Evolutionary conservation across 208 protist genomes (phyloP), one percentile per base, ranked within the genome.

Genomic region (Trypanosoma theileri): DNA sequence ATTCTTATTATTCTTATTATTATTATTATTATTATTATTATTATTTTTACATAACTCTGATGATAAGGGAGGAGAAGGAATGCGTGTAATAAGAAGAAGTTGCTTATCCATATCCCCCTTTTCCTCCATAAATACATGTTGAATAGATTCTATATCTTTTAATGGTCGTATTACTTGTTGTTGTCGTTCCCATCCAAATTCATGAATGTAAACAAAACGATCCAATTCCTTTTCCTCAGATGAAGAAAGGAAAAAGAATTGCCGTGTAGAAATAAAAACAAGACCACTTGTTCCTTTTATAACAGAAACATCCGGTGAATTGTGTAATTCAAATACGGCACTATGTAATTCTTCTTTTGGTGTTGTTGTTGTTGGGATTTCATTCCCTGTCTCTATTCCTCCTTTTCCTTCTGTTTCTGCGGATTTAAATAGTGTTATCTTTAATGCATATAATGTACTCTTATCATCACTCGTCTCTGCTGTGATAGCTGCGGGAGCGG

Each of bases 181-280:
- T 59, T 67, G 68, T 42, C 68, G 48, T 41, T 73, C 60, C 68
- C 68, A 73, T 19, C 0, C 42, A 8, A 26, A 11, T 24, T 73
- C 53, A 7, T 48, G 52, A 16, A 60, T 42, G 35, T 61, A 73
- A 12, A 67, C 11, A 67, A 73, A 73, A 17, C 60, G 60, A 48
- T 73, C 68, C 24, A 73, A 35, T 50, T 54, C n/a, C 9, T 8
- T 48, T 0, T 17, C 56, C 22, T 42, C 44, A 7, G 56, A 28
- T 46, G 4, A 62, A n/a, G 80, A 71, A 53, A 63, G 56, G 16
- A 91, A 57, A n/a, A 91, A 66, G 17, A 85, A 79, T 28, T 86
- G 74, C 16, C 81, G 75, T 21, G 81, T 74, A 24, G 71, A 81
- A 48, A 80, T 7, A 55, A 91, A 87, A 9, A 84, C 12, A 56